phyloP scores from a whole-genome alignment of 352 stramenopile species.

The Phytophthora litchii region DNA sequence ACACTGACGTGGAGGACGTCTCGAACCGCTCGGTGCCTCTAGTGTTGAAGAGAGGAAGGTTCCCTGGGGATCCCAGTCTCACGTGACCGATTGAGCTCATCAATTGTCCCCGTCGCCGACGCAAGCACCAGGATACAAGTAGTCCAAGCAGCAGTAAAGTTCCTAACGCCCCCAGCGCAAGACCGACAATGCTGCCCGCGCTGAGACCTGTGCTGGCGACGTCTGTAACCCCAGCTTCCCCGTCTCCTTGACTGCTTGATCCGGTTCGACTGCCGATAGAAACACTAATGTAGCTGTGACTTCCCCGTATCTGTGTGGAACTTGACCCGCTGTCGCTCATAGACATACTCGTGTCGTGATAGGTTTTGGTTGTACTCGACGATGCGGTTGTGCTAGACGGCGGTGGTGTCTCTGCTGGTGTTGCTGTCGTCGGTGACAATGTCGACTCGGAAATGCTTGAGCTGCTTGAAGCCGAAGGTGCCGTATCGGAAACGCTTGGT shows the following conservation, averaged over 20 bases:
- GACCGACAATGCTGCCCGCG: slow-evolving; percentile 15
- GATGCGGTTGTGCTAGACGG: background rate
- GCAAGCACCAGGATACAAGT: slow-evolving; percentile 14
- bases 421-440: slow-evolving; percentile 1
- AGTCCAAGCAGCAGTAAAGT: slow-evolving; percentile 12
- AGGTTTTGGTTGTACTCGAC: slow-evolving; percentile 1
- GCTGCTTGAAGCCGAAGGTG: background rate
- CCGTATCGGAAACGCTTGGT: background rate
- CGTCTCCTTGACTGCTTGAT: slow-evolving; percentile 11
- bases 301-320: slow-evolving; percentile 1
- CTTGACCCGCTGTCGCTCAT: slow-evolving; percentile 5
- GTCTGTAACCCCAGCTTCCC: slow-evolving; percentile 7
- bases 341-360: background rate
- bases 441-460: slow-evolving; percentile 2
- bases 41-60: slow-evolving; percentile 32
- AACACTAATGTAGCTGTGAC: slow-evolving; percentile 5
- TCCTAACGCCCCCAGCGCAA: slow-evolving; percentile 16
- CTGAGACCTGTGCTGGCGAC: background rate
- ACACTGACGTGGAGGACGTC: slow-evolving; percentile 27
- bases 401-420: background rate
- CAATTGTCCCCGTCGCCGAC: slow-evolving; percentile 9
- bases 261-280: slow-evolving; percentile 1
- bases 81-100: slow-evolving; percentile 18
- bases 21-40: slow-evolving; percentile 34
- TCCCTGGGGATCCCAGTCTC: slow-evolving; percentile 17